These are phyloP conservation scores for Xylariaceae sp. DNA, from an alignment of 2,329 filamentous ascomycete species.

Conservation along the genomic window DNA sequence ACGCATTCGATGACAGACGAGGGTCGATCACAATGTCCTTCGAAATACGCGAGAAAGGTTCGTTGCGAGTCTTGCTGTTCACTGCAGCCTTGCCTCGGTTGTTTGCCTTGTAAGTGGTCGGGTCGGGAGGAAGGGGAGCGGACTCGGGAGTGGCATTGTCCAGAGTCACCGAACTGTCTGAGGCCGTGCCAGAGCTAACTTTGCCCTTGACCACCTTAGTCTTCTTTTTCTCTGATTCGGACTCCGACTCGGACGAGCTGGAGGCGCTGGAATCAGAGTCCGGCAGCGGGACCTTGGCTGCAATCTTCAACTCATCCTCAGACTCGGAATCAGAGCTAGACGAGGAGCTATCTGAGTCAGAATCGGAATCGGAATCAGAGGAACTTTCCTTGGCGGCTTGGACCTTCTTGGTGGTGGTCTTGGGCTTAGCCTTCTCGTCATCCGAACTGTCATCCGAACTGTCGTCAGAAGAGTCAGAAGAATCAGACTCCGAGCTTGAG, in stretches of 20 bases:
- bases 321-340: constrained; percentile 31
- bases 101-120: constrained; percentile 40
- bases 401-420: constrained; percentile 11
- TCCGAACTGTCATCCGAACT: constrained; percentile 28
- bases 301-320: constrained; percentile 27
- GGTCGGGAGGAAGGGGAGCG: constrained; percentile 51
- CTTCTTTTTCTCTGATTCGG: constrained; percentile 36
- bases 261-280: constrained; percentile 38
- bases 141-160: constrained; percentile 49
- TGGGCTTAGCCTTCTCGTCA: constrained; percentile 24
- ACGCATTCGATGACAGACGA: constrained; percentile 71
- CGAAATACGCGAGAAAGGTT: constrained; percentile 73
- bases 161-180: constrained; percentile 44
- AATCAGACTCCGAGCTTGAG: constrained; percentile 30
- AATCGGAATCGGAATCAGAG: constrained; percentile 30
- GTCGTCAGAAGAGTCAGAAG: constrained; percentile 25
- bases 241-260: constrained; percentile 32
- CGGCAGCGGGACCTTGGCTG: constrained; percentile 39
- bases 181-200: constrained; percentile 29
- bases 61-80: constrained; percentile 45
- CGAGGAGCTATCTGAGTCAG: constrained; percentile 30
- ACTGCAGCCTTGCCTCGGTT: constrained; percentile 31
- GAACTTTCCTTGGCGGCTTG: constrained; percentile 33
- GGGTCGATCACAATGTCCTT: constrained; percentile 63
- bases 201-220: constrained; percentile 26